Conservation (phyloP, 1,284 basidiomycete genomes). For the Pulchroboletus neoregius region DNA sequence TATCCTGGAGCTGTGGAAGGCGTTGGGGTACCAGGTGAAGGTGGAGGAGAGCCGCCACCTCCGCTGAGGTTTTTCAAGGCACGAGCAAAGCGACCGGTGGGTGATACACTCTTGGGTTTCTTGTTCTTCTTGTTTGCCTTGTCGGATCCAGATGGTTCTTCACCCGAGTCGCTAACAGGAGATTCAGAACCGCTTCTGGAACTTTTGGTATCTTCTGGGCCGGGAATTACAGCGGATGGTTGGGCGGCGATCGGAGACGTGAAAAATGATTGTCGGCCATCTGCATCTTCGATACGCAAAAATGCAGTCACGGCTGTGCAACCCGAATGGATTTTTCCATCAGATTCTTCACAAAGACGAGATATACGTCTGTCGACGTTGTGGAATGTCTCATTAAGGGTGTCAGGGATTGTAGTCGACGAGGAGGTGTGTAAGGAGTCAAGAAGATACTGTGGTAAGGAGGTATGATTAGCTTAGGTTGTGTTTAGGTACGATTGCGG, state of each 20-base stretch:
- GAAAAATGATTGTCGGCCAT: slow-evolving; percentile 66
- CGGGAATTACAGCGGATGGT: slow-evolving; percentile 25
- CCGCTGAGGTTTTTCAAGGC: slow-evolving; percentile 54
- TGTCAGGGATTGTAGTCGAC: slow-evolving; percentile 72
- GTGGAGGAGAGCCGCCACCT: slow-evolving; percentile 40
- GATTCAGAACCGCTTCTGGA: slow-evolving; percentile 28
- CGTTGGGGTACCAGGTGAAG: slow-evolving; percentile 24
- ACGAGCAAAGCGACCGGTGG: slow-evolving; percentile 51
- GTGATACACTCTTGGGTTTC: slow-evolving; percentile 43
- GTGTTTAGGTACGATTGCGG: background rate
- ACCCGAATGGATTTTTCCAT: slow-evolving; percentile 91
- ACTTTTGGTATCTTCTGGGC: slow-evolving; percentile 28
- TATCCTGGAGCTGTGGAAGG: slow-evolving; percentile 15
- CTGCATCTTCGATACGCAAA: slow-evolving; percentile 84
- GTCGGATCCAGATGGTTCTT: slow-evolving; percentile 35
- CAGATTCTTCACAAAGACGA: slow-evolving; percentile 74
- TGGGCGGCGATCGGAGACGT: slow-evolving; percentile 20
- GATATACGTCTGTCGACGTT: slow-evolving; percentile 83
- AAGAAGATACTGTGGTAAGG: slow-evolving; percentile 48
- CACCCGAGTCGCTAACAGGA: slow-evolving; percentile 30
- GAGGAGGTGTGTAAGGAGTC: slow-evolving; percentile 48
- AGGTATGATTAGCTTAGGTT: slow-evolving; percentile 7
- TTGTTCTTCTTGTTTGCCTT: slow-evolving; percentile 32
- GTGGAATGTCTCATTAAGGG: slow-evolving; percentile 93
- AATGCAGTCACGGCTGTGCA: slow-evolving; percentile 99